These are phyloP conservation scores for Hordeum marinum DNA, from an alignment of 176 grass and related monocot species.

Conservation along the genomic window DNA sequence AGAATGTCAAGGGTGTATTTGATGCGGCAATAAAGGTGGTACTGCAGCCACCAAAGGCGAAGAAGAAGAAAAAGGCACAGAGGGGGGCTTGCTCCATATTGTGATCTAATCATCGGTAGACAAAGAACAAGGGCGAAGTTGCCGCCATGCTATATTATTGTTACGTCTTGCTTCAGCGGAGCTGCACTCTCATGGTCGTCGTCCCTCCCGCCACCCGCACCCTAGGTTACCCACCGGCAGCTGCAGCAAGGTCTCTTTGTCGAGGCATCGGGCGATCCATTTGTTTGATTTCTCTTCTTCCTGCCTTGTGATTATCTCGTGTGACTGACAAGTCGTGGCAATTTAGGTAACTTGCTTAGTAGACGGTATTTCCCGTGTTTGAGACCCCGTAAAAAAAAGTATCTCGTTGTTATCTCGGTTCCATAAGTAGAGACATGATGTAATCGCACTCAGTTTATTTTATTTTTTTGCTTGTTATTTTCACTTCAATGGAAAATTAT, in stretches of 20 bases:
- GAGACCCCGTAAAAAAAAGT: conserved; percentile 42
- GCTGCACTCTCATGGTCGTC: conserved; percentile 26
- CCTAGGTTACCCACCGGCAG: conserved; percentile 49
- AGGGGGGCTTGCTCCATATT: conserved; percentile 74
- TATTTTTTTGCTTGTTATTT: conserved; percentile 35
- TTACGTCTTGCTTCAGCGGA: conserved; percentile 53
- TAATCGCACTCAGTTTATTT: conserved; percentile 54
- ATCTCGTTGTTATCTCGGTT: conserved; percentile 43
- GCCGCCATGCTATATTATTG: conserved; percentile 48
- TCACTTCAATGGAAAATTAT: conserved; percentile 53
- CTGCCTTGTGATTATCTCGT: conserved; percentile 63
- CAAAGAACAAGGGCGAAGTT: conserved; percentile 51
- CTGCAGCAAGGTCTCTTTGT: conserved; percentile 64
- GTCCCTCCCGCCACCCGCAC: background rate
- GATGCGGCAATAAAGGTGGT: conserved; percentile 81
- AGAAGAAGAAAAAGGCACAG: conserved; percentile 72
- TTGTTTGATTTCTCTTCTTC: conserved; percentile 55
- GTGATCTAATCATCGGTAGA: conserved; percentile 65
- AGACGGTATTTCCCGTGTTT: conserved; percentile 60
- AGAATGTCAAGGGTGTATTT: conserved; percentile 80
- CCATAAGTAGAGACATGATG: conserved; percentile 74
- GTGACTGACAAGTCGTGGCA: conserved; percentile 61
- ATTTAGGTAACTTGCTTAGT: conserved; percentile 71
- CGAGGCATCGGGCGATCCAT: conserved; percentile 51
- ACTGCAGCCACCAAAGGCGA: conserved; percentile 64